Base-by-base conservation (phyloP, 1,284 basidiomycete species). In the Ganoderma resinaceum region DNA sequence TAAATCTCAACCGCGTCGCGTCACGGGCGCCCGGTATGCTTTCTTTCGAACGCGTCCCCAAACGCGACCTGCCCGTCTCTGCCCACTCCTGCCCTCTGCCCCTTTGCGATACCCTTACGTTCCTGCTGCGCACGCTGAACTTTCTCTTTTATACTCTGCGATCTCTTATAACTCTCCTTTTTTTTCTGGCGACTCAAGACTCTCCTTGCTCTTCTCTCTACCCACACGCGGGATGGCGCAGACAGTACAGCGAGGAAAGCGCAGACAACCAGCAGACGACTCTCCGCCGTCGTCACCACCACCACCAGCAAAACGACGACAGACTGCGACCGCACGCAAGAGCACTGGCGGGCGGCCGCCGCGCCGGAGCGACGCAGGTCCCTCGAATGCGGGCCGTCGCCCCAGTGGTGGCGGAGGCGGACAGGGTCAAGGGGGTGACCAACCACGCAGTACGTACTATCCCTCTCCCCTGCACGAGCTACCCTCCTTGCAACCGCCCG, bases 311-410 rank as follows among this genome's bases (percentile, higher is more conserved):
- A 90, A 84, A 77, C 75, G 72, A 64, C 61, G 76, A 66, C 74
- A 72, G 35, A 80, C 84, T 6, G 80, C 82, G 65, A 93, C 92
- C 0, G 92, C 93, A 23, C 86, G 93, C 66, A 94, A 94, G 80
- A 91, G 87, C 77, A 92, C 92, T 0, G 92, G 92, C 57, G 88
- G 91, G 33, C 81, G 79, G 61, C 78, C 84, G 0, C 87, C 88
- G 43, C 66, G 68, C 60, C 46, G 61, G 35, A 72, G 71, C 60
- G 63, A 72, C 67, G 71, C 70, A 23, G 69, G 71, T 8, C 69
- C 69, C 16, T 72, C 69, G 58, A 77, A 77, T 37, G 67, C 67
- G 26, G 46, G 67, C 61, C 72, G 68, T 18, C 72, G 74, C 8
- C 67, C 52, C 1, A 71, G 70, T 18, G 70, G 69, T 37, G 68